Percentiles rank a stretch among this genome's conserved stretches.
Conservation (phyloP, 768 basidiomycete species). For the Tulasnella sp. region DNA sequence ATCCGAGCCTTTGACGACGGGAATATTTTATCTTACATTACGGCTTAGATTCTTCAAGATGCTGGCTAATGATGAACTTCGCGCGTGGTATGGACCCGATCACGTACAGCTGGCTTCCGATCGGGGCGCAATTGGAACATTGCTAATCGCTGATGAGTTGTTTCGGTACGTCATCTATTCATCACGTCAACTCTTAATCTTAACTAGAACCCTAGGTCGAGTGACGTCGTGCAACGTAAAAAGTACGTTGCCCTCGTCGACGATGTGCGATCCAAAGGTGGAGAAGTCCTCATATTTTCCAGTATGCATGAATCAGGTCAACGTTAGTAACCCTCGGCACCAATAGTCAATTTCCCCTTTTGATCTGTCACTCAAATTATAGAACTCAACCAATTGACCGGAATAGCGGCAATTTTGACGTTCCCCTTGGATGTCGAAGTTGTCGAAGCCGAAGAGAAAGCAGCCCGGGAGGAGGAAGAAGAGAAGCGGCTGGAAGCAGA, state of each 20-base stretch:
- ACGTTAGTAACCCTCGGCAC: slow-evolving; percentile 44
- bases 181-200: background rate
- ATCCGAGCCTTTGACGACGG: background rate
- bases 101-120: slow-evolving; percentile 88
- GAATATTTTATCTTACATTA: slow-evolving; percentile 1
- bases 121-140: slow-evolving; percentile 83
- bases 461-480: slow-evolving; percentile 20
- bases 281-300: slow-evolving; percentile 91
- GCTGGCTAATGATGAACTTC: slow-evolving; percentile 84
- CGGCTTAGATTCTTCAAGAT: slow-evolving; percentile 88
- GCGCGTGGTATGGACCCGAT: slow-evolving; percentile 97
- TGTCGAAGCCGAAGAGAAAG: slow-evolving; percentile 75
- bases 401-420: slow-evolving; percentile 88
- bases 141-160: slow-evolving; percentile 88
- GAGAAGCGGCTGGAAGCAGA: slow-evolving; percentile 2
- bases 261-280: slow-evolving; percentile 74
- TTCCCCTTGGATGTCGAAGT: slow-evolving; percentile 94
- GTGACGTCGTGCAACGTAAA: slow-evolving; percentile 62
- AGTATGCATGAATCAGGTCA: slow-evolving; percentile 99
- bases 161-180: slow-evolving; percentile 52
- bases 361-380: slow-evolving; percentile 15
- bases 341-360: background rate
- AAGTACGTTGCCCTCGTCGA: slow-evolving; percentile 82
- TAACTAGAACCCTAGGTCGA: slow-evolving; percentile 42
- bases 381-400: slow-evolving; percentile 95